These are phyloP conservation scores for Mucor irregularis DNA, from an alignment of 371 early-diverging fungal genomes.

Conservation along the genomic window DNA sequence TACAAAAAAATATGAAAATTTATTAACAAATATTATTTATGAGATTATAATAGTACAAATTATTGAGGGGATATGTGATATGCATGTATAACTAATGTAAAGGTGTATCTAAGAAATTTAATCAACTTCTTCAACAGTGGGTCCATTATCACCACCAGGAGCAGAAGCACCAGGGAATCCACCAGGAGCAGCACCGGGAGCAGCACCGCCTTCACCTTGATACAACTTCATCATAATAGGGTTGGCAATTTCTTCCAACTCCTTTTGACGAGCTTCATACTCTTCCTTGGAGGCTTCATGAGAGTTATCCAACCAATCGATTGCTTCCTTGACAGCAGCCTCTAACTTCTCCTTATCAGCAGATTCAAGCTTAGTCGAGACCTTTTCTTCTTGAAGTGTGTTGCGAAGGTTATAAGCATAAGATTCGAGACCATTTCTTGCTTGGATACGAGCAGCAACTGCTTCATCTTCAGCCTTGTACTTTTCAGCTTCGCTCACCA, in stretches of 20 bases:
- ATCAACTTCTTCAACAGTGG: conserved; percentile 50
- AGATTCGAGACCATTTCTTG: conserved; percentile 81
- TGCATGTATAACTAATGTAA: too few relatives aligned
- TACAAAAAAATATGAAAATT: too few relatives aligned
- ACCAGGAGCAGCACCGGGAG: conserved; percentile 71
- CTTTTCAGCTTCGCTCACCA: conserved; percentile 92
- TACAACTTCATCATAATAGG: conserved; percentile 87
- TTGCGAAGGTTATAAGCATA: conserved; percentile 80
- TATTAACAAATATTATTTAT: too few relatives aligned
- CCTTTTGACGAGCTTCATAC: conserved; percentile 78
- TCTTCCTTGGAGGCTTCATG: conserved; percentile 73
- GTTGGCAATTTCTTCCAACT: conserved; percentile 82
- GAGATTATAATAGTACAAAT: too few relatives aligned
- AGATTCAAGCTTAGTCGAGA: conserved; percentile 74
- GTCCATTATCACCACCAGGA: conserved; percentile 68
- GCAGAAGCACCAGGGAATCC: conserved; percentile 77
- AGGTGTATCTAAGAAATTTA: too few relatives aligned
- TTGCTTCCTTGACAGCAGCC: conserved; percentile 82
- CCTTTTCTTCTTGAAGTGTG: conserved; percentile 73
- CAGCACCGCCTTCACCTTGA: conserved; percentile 68
- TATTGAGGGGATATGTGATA: too few relatives aligned
- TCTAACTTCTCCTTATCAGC: conserved; percentile 86
- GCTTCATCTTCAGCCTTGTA: conserved; percentile 85
- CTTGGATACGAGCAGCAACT: conserved; percentile 83
- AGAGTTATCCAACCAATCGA: conserved; percentile 81